Evolutionary conservation across 352 stramenopile species (phyloP).

Genomic region (Thraustochytrium striatum): DNA sequence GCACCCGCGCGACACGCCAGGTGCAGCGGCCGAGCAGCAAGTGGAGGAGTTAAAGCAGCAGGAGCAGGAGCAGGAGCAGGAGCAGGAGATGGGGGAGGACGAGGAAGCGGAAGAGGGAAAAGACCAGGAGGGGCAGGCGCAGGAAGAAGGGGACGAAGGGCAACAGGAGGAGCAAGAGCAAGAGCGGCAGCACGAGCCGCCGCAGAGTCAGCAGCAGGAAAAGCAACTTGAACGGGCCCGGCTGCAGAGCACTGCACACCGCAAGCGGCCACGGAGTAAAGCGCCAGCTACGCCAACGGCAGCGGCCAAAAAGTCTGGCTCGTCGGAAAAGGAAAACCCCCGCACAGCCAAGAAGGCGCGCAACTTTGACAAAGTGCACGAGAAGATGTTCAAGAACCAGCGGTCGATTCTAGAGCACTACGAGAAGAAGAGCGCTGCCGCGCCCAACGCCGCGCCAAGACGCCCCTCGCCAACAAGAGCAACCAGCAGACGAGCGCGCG

Average conservation of each 20-base stretch:
- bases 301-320: background rate
- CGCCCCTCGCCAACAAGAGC: background rate
- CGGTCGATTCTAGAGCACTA: slow-evolving; percentile 13
- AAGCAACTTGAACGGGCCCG: too few species aligned
- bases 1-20: background rate
- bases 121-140: background rate
- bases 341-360: background rate
- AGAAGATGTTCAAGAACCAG: slow-evolving; percentile 23
- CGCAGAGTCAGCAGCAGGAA: background rate
- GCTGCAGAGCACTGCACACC: too few species aligned
- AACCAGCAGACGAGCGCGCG: background rate
- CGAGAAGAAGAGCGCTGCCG: background rate
- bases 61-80: background rate
- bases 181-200: background rate
- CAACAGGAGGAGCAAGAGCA: background rate
- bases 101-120: background rate
- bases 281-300: too few species aligned
- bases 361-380: slow-evolving; percentile 18
- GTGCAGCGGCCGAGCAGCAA: background rate
- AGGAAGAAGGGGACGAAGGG: background rate
- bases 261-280: too few species aligned
- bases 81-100: background rate
- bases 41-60: background rate
- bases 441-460: background rate
- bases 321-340: background rate